Percentiles rank a stretch among this genome's conserved stretches.
Evolutionary conservation across 2,329 filamentous ascomycete genomes (phyloP).

Genomic region (Sporothrix mexicana): DNA sequence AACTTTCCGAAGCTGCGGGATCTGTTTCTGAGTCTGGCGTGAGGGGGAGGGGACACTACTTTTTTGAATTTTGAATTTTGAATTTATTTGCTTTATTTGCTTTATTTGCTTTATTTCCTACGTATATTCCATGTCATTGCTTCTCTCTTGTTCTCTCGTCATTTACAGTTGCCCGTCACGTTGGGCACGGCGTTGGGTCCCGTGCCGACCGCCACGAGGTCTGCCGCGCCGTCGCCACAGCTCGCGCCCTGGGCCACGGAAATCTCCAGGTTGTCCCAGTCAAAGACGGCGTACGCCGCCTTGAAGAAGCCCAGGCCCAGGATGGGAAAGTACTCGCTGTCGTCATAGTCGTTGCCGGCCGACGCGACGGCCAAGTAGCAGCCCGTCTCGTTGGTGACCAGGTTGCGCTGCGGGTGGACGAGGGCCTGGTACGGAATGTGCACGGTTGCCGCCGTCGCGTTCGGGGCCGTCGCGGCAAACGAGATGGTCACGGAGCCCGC

Average conservation of each 20-base stretch:
- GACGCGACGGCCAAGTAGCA: constrained; percentile 29
- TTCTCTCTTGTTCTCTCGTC: neutral
- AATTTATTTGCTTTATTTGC: neutral
- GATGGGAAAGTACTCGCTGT: constrained; percentile 25
- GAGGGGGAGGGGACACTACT: neutral
- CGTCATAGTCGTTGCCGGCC: constrained; percentile 21
- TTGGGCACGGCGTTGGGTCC: constrained; percentile 17
- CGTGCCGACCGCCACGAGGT: constrained; percentile 22
- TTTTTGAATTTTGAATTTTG: neutral
- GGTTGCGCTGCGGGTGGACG: constrained; percentile 25
- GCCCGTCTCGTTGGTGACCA: constrained; percentile 18
- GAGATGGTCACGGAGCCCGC: constrained; percentile 18
- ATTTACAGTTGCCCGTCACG: constrained; percentile 28
- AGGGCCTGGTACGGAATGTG: constrained; percentile 27
- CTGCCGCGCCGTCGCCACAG: constrained; percentile 22
- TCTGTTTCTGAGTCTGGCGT: constrained; percentile 20
- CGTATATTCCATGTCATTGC: neutral
- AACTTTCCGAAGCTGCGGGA: constrained; percentile 26
- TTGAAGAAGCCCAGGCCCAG: constrained; percentile 26
- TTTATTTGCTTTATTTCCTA: neutral
- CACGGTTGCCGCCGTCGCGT: neutral
- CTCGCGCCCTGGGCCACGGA: constrained; percentile 24
- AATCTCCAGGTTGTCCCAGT: constrained; percentile 31
- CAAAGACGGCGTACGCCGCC: constrained; percentile 23
- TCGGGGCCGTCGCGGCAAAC: neutral